These are phyloP conservation scores for Globisporangium cylindrosporum DNA, from an alignment of 352 stramenopile genomes.

Conservation along the genomic window DNA sequence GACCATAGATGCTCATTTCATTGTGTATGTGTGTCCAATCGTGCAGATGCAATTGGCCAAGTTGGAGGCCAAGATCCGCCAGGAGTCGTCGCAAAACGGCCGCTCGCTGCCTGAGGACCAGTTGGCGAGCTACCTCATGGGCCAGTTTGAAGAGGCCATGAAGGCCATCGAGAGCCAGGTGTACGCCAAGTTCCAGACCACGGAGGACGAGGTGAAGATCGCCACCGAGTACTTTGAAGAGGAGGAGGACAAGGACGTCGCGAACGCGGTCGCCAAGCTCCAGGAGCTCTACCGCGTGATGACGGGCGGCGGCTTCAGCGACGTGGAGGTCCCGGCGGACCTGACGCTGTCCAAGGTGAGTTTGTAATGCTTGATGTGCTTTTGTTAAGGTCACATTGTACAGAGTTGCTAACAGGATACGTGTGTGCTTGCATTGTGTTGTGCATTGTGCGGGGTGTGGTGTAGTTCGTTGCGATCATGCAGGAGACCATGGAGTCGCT, in stretches of 20 bases:
- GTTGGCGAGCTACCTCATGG: slow-evolving; percentile 86
- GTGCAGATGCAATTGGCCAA: slow-evolving; percentile 83
- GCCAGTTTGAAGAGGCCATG: slow-evolving; percentile 89
- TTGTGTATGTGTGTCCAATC: not conserved
- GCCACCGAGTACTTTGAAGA: slow-evolving; percentile 88
- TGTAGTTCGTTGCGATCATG: slow-evolving; percentile 85
- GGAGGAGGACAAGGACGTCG: slow-evolving; percentile 84
- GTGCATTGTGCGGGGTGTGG: not conserved
- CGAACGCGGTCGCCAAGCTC: slow-evolving; percentile 79
- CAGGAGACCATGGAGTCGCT: slow-evolving; percentile 89
- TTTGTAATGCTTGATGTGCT: not conserved
- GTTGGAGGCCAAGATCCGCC: slow-evolving; percentile 85
- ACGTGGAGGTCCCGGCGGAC: slow-evolving; percentile 79
- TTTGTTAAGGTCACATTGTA: slow-evolving; percentile 1
- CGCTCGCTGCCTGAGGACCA: slow-evolving; percentile 81
- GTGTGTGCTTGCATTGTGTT: slow-evolving; percentile 12
- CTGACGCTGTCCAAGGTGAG: slow-evolving; percentile 73
- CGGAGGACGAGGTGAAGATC: slow-evolving; percentile 83
- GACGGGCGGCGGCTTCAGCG: slow-evolving; percentile 75
- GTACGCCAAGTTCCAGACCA: slow-evolving; percentile 88
- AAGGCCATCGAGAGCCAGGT: slow-evolving; percentile 88
- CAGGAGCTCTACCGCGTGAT: slow-evolving; percentile 88
- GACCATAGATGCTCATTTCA: slow-evolving; percentile 3
- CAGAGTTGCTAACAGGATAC: not conserved
- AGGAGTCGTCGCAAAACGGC: slow-evolving; percentile 84